Evolutionary conservation across 148 eudicot species (phyloP).

Genomic region (Limonium bicolor): DNA sequence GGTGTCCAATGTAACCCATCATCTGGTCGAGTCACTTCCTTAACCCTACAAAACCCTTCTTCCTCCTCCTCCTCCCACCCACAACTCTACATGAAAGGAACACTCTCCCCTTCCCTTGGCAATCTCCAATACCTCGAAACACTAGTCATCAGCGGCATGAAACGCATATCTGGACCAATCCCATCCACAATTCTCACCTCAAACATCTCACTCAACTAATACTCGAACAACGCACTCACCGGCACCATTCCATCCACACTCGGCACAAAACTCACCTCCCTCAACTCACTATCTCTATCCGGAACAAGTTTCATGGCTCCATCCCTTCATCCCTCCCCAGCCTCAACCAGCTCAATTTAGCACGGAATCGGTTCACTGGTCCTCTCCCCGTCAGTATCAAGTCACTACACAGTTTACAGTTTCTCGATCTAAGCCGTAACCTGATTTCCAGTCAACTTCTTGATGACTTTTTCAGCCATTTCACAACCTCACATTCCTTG

Average conservation of each 20-base stretch:
- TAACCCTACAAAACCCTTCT: slow-evolving; percentile 41
- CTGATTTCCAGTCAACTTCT: slow-evolving; percentile 47
- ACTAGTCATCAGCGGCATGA: slow-evolving; percentile 69
- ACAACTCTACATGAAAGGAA: slow-evolving; percentile 50
- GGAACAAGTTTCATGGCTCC: slow-evolving; percentile 40
- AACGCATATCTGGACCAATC: slow-evolving; percentile 36
- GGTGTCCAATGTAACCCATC: slow-evolving; percentile 47
- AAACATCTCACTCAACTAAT: slow-evolving; percentile 47
- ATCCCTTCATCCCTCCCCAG: slow-evolving; percentile 48
- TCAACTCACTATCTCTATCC: slow-evolving; percentile 34
- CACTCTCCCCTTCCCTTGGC: slow-evolving; percentile 59
- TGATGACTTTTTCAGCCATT: slow-evolving; percentile 41
- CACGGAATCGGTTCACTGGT: slow-evolving; percentile 34
- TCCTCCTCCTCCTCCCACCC: neutral
- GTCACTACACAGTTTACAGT: slow-evolving; percentile 25
- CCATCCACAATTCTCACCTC: slow-evolving; percentile 38
- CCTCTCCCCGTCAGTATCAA: slow-evolving; percentile 29
- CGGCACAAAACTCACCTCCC: slow-evolving; percentile 29
- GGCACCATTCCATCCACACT: slow-evolving; percentile 52
- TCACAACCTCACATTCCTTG: slow-evolving; percentile 34
- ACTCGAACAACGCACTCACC: slow-evolving; percentile 49
- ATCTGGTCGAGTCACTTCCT: slow-evolving; percentile 42
- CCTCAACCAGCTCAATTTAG: slow-evolving; percentile 44
- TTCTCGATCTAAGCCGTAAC: slow-evolving; percentile 58
- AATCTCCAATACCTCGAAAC: slow-evolving; percentile 38